These are phyloP conservation scores for Penicillium sp. DNA, from an alignment of 2,329 filamentous ascomycete species.

Conservation along the genomic window DNA sequence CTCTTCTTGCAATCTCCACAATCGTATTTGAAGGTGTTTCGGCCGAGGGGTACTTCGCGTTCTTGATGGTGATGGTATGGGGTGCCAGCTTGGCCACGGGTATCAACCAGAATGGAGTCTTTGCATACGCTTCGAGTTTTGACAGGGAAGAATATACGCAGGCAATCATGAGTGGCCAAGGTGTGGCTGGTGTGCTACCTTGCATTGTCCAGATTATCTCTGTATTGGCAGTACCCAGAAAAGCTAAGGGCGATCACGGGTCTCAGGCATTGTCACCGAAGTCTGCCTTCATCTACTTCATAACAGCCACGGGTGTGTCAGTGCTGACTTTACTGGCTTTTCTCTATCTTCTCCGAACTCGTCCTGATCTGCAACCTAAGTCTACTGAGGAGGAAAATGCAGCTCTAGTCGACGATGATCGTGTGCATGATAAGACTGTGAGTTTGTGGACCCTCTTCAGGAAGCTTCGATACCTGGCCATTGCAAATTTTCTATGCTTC, in stretches of 20 bases:
- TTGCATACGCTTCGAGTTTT: constrained; percentile 86
- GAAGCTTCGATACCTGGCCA: constrained; percentile 76
- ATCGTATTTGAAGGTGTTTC: constrained; percentile 62
- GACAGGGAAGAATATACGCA: constrained; percentile 87
- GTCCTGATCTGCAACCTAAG: constrained; percentile 12
- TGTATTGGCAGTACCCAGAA: constrained; percentile 65
- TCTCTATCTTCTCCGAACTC: constrained; percentile 65
- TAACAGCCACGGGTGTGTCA: constrained; percentile 79
- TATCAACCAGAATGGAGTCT: constrained; percentile 88
- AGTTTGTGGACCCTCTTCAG: constrained; percentile 66
- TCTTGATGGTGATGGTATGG: constrained; percentile 79
- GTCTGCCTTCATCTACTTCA: constrained; percentile 86
- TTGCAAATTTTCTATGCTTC: constrained; percentile 79
- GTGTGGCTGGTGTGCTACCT: constrained; percentile 84
- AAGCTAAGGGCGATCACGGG: constrained; percentile 35
- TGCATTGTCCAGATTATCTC: constrained; percentile 82
- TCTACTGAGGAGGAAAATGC: constrained; percentile 13
- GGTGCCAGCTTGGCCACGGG: constrained; percentile 76
- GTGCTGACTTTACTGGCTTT: constrained; percentile 69
- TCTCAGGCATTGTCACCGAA: constrained; percentile 56
- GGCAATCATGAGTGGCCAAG: constrained; percentile 94
- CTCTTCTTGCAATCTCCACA: constrained; percentile 77
- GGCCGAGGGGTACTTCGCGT: constrained; percentile 69
- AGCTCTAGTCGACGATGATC: constrained; percentile 8
- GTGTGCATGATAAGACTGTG: constrained; percentile 45